Percentiles rank a stretch among this genome's conserved stretches.
Conservation (phyloP, 148 eudicot species). For the Polygonum aviculare region DNA sequence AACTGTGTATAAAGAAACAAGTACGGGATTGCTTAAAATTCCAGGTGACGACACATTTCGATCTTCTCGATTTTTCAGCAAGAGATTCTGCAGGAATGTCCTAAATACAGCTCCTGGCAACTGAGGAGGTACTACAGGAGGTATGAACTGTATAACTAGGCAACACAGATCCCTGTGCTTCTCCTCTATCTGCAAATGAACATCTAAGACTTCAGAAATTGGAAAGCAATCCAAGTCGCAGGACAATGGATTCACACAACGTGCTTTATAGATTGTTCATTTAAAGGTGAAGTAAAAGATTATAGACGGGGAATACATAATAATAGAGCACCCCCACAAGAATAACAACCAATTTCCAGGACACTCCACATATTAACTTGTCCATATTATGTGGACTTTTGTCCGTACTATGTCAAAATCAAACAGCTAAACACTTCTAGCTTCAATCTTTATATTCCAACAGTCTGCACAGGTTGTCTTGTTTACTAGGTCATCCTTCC, state of each 20-base stretch:
- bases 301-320: background rate
- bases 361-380: background rate
- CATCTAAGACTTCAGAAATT: background rate
- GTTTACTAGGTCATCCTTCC: background rate
- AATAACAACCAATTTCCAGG: background rate
- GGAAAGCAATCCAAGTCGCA: background rate
- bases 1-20: conserved; percentile 72
- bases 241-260: background rate
- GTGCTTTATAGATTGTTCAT: background rate
- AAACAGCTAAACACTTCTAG: background rate
- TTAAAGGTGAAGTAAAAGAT: background rate
- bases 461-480: background rate
- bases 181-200: conserved; percentile 75
- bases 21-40: conserved; percentile 67
- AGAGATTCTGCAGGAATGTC: conserved; percentile 68
- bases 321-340: background rate
- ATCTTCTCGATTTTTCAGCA: conserved; percentile 67
- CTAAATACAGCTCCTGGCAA: conserved; percentile 86
- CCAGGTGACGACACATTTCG: conserved; percentile 66
- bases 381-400: background rate
- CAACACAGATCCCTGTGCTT: conserved; percentile 88
- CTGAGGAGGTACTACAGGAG: conserved; percentile 73
- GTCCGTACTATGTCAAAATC: background rate
- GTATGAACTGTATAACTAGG: conserved; percentile 76
- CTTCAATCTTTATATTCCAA: background rate